phyloP scores from a whole-genome alignment of 257 asterid species.

The Salvia splendens region DNA sequence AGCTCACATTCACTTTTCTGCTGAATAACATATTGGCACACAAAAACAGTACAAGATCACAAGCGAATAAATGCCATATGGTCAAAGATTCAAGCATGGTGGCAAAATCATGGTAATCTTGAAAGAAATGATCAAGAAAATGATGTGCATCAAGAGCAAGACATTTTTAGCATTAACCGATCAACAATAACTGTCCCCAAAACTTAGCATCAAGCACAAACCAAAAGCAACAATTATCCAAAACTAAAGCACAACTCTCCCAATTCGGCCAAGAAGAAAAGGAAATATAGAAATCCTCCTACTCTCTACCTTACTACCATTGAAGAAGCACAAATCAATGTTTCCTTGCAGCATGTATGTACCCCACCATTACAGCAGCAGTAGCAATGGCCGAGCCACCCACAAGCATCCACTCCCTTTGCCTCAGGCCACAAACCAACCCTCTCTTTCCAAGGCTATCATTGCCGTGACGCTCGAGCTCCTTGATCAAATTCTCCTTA shows the following conservation, averaged over 20 bases:
- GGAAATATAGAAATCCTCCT: conserved; percentile 21
- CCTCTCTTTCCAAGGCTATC: conserved; percentile 37
- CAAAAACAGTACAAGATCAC: conserved; percentile 15
- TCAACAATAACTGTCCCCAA: conserved; percentile 31
- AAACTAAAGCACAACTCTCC: conserved; percentile 44
- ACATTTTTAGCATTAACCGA: conserved; percentile 25
- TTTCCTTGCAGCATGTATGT: conserved; percentile 43
- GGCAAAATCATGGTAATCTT: background rate
- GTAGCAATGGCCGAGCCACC: conserved; percentile 56
- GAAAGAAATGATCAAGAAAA: background rate
- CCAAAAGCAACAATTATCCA: conserved; percentile 42
- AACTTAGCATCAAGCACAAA: conserved; percentile 28
- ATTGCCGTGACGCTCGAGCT: conserved; percentile 36
- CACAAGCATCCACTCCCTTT: conserved; percentile 47
- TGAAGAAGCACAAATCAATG: conserved; percentile 32
- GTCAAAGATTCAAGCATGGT: conserved; percentile 12
- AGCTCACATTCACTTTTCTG: background rate
- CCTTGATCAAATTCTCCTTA: conserved; percentile 49
- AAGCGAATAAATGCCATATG: background rate
- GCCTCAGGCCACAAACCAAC: conserved; percentile 31
- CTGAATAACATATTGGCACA: background rate
- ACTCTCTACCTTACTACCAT: conserved; percentile 40
- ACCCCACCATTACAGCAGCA: conserved; percentile 51
- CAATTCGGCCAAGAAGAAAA: conserved; percentile 33
- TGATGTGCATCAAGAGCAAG: background rate